Evolutionary conservation across 169 alveolate species (phyloP).

Genomic region (Besnoitia besnoiti): DNA sequence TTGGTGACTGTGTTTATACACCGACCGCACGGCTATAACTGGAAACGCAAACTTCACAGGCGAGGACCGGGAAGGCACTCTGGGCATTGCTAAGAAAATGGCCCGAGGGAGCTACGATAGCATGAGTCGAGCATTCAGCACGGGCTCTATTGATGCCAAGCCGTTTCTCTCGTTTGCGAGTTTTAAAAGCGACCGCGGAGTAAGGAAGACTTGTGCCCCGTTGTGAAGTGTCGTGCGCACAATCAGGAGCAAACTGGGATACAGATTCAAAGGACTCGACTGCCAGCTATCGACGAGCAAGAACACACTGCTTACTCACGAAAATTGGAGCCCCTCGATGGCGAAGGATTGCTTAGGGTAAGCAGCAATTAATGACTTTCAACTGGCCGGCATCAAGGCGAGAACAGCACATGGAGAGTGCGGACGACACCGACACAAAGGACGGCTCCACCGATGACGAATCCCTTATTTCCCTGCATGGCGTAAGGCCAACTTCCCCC

Average conservation of each 20-base stretch:
- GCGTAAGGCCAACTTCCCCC: neutral
- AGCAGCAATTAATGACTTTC: neutral
- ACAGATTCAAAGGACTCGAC: neutral
- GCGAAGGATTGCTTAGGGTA: neutral
- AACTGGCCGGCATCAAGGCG: neutral
- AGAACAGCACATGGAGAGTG: neutral
- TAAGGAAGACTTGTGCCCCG: neutral
- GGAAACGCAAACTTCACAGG: neutral
- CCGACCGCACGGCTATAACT: neutral
- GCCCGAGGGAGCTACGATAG: neutral
- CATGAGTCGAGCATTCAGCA: neutral
- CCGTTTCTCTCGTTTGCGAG: constrained; percentile 25
- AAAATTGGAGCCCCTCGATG: neutral
- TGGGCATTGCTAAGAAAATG: neutral
- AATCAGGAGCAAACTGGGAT: neutral
- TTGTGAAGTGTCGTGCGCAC: no score
- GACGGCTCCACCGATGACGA: neutral
- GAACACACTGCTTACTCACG: neutral
- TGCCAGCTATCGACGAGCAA: neutral
- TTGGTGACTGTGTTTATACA: constrained; percentile 13
- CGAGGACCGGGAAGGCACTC: constrained; percentile 1
- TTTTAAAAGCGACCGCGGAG: neutral
- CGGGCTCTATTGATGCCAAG: neutral
- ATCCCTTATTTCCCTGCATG: neutral
- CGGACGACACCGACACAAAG: neutral